phyloP scores from a whole-genome alignment of 345 rosid genomes.

The Salix arbutifolia region DNA sequence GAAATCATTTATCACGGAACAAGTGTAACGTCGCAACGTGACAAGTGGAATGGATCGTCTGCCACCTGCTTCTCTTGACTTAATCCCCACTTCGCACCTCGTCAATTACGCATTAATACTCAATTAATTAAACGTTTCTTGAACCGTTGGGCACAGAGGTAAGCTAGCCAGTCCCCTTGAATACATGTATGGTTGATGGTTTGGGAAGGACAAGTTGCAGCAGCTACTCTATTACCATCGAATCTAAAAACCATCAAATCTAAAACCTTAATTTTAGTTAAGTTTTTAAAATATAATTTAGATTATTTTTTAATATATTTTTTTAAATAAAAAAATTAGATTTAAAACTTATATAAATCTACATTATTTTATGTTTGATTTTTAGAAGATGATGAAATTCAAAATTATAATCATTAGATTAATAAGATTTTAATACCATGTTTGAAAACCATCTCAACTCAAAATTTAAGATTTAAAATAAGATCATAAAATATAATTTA shows the following conservation, averaged over 20 bases:
- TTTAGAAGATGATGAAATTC: no score
- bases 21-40: neutral
- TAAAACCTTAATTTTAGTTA: no score
- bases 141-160: neutral
- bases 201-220: conserved; percentile 15
- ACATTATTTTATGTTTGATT: no score
- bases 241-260: no score
- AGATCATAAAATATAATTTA: no score
- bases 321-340: no score
- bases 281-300: no score
- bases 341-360: no score
- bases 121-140: neutral
- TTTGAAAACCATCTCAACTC: no score
- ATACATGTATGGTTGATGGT: conserved; percentile 3
- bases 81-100: conserved; percentile 9
- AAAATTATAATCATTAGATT: rapidly evolving
- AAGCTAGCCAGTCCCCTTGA: neutral
- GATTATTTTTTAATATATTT: no score
- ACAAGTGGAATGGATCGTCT: neutral
- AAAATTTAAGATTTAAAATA: rapidly evolving
- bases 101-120: conserved; percentile 16
- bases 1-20: neutral
- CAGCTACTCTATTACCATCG: no score
- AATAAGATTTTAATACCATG: no score
- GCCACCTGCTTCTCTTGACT: conserved; percentile 20